A percentile compares a stretch with the other conserved stretches of the same genome.
phyloP scores from a whole-genome alignment of 2,329 filamentous ascomycete genomes.

The Epichloe typhina region DNA sequence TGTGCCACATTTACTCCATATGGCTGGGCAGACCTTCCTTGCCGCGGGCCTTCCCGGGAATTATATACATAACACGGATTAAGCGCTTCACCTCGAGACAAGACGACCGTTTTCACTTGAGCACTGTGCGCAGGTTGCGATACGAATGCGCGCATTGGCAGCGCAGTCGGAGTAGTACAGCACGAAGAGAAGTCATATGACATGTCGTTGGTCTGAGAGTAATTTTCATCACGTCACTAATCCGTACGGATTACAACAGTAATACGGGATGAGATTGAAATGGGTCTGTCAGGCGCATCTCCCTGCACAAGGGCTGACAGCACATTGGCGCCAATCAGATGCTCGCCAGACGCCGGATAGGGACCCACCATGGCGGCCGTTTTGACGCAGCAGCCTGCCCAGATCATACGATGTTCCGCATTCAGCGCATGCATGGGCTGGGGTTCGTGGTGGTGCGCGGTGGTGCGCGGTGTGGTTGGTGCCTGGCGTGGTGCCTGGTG shows the following conservation, averaged over 20 bases:
- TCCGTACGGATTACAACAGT: no score
- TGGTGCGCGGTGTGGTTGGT: not conserved
- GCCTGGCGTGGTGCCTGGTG: no score
- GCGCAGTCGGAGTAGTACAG: not conserved
- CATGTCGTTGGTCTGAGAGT: no score
- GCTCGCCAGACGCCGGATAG: not conserved
- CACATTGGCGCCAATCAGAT: not conserved
- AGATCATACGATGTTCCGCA: constrained; percentile 6
- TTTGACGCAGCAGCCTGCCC: constrained; percentile 4
- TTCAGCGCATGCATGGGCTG: constrained; percentile 9
- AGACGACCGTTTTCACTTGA: not conserved
- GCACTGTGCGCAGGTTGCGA: not conserved
- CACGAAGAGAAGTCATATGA: no score
- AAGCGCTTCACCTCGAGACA: not conserved
- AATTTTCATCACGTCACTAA: no score
- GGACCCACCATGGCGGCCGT: constrained; percentile 2
- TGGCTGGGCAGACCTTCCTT: no score
- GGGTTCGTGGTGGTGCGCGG: not conserved
- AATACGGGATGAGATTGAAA: no score
- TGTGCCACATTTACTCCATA: no score
- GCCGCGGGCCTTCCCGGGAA: no score
- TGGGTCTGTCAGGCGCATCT: not conserved
- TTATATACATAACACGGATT: no score
- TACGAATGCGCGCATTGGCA: not conserved
- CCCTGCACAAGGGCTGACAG: not conserved